Evolutionary conservation across 257 asterid species (phyloP).

Genomic region (Echites panduratus): DNA sequence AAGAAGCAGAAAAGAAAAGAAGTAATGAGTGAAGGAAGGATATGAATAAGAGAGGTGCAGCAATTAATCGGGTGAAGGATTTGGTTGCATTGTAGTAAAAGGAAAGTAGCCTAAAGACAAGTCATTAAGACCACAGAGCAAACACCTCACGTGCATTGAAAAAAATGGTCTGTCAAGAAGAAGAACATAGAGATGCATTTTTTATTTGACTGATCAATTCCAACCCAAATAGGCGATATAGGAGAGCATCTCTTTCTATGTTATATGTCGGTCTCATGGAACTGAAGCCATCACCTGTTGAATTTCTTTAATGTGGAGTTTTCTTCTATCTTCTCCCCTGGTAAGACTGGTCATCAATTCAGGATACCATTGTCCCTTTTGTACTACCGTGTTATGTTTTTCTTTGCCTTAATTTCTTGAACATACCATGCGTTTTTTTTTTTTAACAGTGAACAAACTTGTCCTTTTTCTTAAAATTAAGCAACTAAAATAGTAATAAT

Average conservation of each 20-base stretch:
- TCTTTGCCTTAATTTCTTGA: not conserved
- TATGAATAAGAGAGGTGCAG: not conserved
- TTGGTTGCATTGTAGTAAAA: not conserved
- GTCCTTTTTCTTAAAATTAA: too few species aligned
- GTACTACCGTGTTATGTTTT: not conserved
- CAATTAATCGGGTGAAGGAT: not conserved
- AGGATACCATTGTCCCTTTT: not conserved
- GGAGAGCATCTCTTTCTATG: not conserved
- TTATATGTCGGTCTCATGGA: not conserved
- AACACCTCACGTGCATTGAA: constrained; percentile 21
- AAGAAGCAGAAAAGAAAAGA: too few species aligned
- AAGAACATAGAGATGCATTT: not conserved
- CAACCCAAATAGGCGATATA: not conserved
- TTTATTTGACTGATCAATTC: constrained; percentile 14
- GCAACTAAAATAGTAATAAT: too few species aligned
- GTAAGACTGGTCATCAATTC: not conserved
- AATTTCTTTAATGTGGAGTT: not conserved
- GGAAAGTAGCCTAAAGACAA: constrained; percentile 2
- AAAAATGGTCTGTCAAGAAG: constrained; percentile 12
- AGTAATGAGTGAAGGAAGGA: not conserved
- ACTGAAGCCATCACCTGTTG: constrained; percentile 2
- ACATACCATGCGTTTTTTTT: not conserved
- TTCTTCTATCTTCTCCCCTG: not conserved
- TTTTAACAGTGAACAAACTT: too few species aligned
- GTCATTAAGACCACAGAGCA: not conserved